Conservation (phyloP, 2,329 filamentous ascomycete species). For the Arachnopeziza araneosa region DNA sequence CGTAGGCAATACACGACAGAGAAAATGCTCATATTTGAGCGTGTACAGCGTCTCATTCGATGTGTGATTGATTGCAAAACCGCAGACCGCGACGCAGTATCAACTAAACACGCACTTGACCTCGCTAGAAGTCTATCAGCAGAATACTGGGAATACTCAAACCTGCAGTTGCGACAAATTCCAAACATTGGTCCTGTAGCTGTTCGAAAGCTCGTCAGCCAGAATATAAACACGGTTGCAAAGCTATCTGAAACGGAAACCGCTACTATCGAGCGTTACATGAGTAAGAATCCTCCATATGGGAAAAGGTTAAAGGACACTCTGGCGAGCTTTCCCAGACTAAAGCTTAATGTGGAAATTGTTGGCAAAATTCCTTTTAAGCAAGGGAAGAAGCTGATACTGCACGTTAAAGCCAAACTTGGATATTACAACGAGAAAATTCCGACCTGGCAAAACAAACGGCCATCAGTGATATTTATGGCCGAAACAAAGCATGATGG, state of each 20-base stretch:
- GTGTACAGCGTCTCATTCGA: constrained; percentile 63
- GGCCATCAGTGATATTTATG: constrained; percentile 67
- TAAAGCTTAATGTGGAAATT: constrained; percentile 39
- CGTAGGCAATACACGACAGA: constrained; percentile 54
- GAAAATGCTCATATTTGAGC: constrained; percentile 58
- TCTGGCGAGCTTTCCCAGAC: constrained; percentile 63
- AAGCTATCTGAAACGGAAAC: constrained; percentile 63
- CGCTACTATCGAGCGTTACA: constrained; percentile 67
- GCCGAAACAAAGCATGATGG: constrained; percentile 63
- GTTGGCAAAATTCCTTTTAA: constrained; percentile 25
- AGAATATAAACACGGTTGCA: constrained; percentile 66
- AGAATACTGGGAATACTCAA: constrained; percentile 69
- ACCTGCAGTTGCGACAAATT: constrained; percentile 78
- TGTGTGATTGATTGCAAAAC: constrained; percentile 71
- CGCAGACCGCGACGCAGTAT: constrained; percentile 54
- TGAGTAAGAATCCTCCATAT: constrained; percentile 78
- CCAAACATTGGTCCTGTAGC: constrained; percentile 69
- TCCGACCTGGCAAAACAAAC: constrained; percentile 56
- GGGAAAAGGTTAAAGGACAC: constrained; percentile 63
- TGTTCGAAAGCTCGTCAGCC: constrained; percentile 67
- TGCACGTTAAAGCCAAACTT: constrained; percentile 61
- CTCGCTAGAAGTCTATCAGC: constrained; percentile 72
- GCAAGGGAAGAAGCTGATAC: constrained; percentile 40
- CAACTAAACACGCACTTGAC: constrained; percentile 65
- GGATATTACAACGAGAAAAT: constrained; percentile 65